phyloP scores from a whole-genome alignment of 2,329 filamentous ascomycete genomes.

The Canariomyces notabilis region DNA sequence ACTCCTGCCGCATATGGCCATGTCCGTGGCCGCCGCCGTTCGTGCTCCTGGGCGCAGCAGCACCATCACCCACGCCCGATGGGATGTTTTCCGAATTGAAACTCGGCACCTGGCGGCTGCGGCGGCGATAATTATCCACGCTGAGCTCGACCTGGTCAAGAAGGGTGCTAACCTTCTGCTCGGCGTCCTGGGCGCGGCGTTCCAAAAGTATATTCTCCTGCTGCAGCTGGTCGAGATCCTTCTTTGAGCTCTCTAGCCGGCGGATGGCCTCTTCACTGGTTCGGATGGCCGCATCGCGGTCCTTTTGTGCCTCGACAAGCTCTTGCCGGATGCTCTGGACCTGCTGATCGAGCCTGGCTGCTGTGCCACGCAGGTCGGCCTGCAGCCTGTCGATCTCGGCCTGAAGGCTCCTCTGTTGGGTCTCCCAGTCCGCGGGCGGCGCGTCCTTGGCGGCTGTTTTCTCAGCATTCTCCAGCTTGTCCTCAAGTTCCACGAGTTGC shows the following conservation, averaged over 20 bases:
- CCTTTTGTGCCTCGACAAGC: conserved; percentile 57
- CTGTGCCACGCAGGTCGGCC: conserved; percentile 60
- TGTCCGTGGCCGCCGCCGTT: conserved; percentile 25
- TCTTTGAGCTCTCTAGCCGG: conserved; percentile 55
- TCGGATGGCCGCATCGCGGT: conserved; percentile 63
- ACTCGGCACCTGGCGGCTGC: conserved; percentile 53
- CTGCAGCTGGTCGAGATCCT: conserved; percentile 75
- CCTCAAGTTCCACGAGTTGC: conserved; percentile 67
- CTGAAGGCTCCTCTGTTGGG: conserved; percentile 64
- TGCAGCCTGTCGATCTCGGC: conserved; percentile 66
- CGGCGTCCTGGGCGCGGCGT: conserved; percentile 78
- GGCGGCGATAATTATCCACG: conserved; percentile 90
- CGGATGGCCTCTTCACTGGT: conserved; percentile 49
- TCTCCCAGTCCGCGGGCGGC: conserved; percentile 62
- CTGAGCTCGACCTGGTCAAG: conserved; percentile 92
- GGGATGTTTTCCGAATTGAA: conserved; percentile 41
- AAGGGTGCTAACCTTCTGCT: conserved; percentile 86
- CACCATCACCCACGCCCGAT: not conserved
- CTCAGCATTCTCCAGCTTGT: conserved; percentile 37
- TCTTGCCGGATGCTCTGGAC: conserved; percentile 65
- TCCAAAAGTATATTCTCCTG: conserved; percentile 78
- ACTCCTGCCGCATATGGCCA: conserved; percentile 49
- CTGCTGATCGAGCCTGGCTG: conserved; percentile 65
- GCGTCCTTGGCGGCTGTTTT: conserved; percentile 32
- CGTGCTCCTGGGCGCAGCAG: not conserved